Percentiles rank a stretch among this genome's conserved stretches.
These are phyloP conservation scores for Fusarium falciforme DNA, from an alignment of 2,329 filamentous ascomycete species.

Conservation along the genomic window DNA sequence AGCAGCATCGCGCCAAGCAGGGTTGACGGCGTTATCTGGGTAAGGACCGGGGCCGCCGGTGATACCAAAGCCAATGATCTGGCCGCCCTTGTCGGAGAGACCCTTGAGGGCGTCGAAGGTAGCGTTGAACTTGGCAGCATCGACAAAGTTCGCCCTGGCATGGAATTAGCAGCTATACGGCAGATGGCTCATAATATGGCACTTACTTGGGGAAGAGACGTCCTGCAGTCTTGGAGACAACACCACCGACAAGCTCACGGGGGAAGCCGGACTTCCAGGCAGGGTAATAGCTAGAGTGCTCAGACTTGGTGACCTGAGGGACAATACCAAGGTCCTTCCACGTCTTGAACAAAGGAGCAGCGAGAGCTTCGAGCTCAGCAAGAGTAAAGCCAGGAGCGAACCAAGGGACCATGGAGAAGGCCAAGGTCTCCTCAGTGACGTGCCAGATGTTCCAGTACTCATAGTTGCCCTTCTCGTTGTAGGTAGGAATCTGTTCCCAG, in stretches of 20 bases:
- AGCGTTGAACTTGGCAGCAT: constrained; percentile 45
- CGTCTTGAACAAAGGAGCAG: constrained; percentile 21
- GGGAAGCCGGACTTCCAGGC: constrained; percentile 38
- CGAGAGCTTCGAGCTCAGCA: constrained; percentile 22
- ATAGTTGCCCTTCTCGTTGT: constrained; percentile 35
- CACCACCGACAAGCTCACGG: constrained; percentile 22
- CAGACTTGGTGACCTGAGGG: constrained; percentile 15
- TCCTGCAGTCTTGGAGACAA: constrained; percentile 33
- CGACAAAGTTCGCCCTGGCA: constrained; percentile 26
- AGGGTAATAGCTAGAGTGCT: constrained; percentile 31
- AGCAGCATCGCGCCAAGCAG: constrained; percentile 59
- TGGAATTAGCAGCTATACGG: background rate
- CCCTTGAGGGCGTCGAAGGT: constrained; percentile 52
- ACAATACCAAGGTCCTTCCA: constrained; percentile 31
- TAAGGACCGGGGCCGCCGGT: constrained; percentile 45
- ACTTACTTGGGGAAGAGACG: constrained; percentile 37
- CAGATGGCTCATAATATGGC: rapidly evolving
- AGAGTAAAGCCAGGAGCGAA: constrained; percentile 37
- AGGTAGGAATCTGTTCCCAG: constrained; percentile 25
- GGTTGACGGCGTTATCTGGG: constrained; percentile 57
- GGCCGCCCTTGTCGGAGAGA: constrained; percentile 54
- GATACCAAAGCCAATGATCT: constrained; percentile 56
- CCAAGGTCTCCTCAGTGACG: constrained; percentile 11
- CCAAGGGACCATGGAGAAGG: constrained; percentile 37
- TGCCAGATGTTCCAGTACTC: constrained; percentile 38